A percentile compares a stretch with the other conserved stretches of the same genome.
phyloP scores from a whole-genome alignment of 257 asterid genomes.

The Jacaranda copaia region DNA sequence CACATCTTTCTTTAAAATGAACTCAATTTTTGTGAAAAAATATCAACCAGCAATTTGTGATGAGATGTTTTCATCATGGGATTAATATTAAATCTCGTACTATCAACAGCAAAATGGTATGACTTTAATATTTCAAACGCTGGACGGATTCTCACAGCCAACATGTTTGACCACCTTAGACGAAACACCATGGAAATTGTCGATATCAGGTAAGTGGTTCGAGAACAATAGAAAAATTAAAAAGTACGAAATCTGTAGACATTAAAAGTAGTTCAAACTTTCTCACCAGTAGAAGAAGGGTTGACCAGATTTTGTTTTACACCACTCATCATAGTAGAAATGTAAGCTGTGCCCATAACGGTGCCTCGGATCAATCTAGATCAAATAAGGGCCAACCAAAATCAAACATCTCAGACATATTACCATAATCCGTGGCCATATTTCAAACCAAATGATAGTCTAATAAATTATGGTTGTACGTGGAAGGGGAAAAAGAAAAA shows the following conservation, averaged over 20 bases:
- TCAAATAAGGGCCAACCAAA: constrained; percentile 32
- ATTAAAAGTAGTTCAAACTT: constrained; percentile 2
- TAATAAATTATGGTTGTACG: neutral
- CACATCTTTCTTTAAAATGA: constrained; percentile 19
- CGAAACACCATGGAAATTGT: constrained; percentile 12
- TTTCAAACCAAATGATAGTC: constrained; percentile 2
- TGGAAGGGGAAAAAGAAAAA: neutral
- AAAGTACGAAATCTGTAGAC: constrained; percentile 21
- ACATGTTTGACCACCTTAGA: constrained; percentile 35
- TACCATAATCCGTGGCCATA: neutral
- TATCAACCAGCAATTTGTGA: neutral
- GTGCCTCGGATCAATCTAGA: constrained; percentile 93
- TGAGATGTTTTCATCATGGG: constrained; percentile 4
- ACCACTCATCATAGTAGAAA: constrained; percentile 82
- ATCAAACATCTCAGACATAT: neutral
- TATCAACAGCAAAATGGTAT: neutral
- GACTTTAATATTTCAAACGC: constrained; percentile 15
- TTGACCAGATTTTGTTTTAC: constrained; percentile 79
- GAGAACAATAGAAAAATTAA: neutral
- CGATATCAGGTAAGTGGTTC: constrained; percentile 17
- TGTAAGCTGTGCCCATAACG: constrained; percentile 95
- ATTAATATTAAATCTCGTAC: constrained; percentile 21
- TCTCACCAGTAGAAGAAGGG: constrained; percentile 93
- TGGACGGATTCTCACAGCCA: constrained; percentile 18
- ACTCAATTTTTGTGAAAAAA: neutral